Evolutionary conservation across 495 filamentous ascomycete species (phyloP).

Genomic region (Elasticomyces elasticus): DNA sequence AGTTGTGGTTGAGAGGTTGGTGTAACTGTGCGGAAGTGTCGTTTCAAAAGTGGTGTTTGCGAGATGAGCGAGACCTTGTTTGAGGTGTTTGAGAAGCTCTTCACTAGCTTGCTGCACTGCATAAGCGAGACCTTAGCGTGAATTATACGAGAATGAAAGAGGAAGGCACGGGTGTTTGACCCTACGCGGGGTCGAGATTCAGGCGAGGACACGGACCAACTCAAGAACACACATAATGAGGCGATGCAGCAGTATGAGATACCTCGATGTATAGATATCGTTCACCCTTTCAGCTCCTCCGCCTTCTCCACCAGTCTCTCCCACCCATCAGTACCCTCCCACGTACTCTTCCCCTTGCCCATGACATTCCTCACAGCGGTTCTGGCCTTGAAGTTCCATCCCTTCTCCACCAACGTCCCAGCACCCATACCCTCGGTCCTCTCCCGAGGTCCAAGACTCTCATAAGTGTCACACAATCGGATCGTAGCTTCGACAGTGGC

Average conservation of each 20-base stretch:
- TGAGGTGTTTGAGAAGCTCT: neutral
- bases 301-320: constrained; percentile 48
- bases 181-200: no score
- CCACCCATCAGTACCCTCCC: constrained; percentile 72
- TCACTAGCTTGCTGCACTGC: neutral
- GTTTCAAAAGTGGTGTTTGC: no score
- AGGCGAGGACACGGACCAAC: no score
- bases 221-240: no score
- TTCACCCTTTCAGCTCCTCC: constrained; percentile 46
- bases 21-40: no score
- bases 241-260: no score
- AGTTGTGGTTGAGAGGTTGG: neutral
- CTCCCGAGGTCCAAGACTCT: constrained; percentile 50
- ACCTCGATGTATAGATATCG: neutral
- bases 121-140: neutral
- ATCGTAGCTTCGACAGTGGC: constrained; percentile 54
- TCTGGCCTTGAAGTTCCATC: constrained; percentile 82
- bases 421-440: constrained; percentile 37
- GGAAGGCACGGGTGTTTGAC: neutral
- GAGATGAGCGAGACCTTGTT: no score
- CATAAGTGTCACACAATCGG: constrained; percentile 54
- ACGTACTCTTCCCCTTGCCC: constrained; percentile 70
- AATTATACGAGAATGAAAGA: neutral
- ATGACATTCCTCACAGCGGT: constrained; percentile 70
- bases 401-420: constrained; percentile 44